phyloP scores from a whole-genome alignment of 257 asterid genomes.

The Plantago ovata region DNA sequence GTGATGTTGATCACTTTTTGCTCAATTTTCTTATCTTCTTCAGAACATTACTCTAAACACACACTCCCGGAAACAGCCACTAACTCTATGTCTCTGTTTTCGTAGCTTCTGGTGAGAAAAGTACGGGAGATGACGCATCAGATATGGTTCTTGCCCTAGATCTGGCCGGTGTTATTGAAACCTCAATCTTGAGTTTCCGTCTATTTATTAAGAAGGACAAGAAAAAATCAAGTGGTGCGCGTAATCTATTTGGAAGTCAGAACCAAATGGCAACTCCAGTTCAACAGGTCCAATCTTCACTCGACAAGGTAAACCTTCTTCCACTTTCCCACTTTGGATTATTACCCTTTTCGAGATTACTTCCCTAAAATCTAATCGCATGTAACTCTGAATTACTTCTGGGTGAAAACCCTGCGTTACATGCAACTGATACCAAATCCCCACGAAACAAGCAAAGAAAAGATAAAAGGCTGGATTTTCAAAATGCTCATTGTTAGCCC shows the following conservation, averaged over 20 bases:
- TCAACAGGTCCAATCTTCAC: slow-evolving; percentile 69
- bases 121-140: slow-evolving; percentile 41
- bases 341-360: background rate
- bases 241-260: slow-evolving; percentile 50
- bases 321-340: background rate
- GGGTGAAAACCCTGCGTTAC: too few relatives aligned
- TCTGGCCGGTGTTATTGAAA: slow-evolving; percentile 57
- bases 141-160: slow-evolving; percentile 54
- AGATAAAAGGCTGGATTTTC: background rate
- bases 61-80: background rate
- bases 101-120: slow-evolving; percentile 62
- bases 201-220: slow-evolving; percentile 74
- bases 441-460: too few relatives aligned
- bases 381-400: background rate
- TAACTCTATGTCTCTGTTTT: slow-evolving; percentile 15
- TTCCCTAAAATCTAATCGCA: background rate
- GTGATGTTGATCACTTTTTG: too few relatives aligned
- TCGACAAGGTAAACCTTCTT: slow-evolving; percentile 57
- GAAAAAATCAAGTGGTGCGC: slow-evolving; percentile 53
- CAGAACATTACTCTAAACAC: too few relatives aligned
- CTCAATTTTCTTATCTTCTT: too few relatives aligned
- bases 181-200: slow-evolving; percentile 69
- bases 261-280: slow-evolving; percentile 64
- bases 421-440: too few relatives aligned
- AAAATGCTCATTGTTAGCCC: background rate